Evolutionary conservation across 2,329 filamentous ascomycete genomes (phyloP).

Genomic region (Celoporthe dispersa): DNA sequence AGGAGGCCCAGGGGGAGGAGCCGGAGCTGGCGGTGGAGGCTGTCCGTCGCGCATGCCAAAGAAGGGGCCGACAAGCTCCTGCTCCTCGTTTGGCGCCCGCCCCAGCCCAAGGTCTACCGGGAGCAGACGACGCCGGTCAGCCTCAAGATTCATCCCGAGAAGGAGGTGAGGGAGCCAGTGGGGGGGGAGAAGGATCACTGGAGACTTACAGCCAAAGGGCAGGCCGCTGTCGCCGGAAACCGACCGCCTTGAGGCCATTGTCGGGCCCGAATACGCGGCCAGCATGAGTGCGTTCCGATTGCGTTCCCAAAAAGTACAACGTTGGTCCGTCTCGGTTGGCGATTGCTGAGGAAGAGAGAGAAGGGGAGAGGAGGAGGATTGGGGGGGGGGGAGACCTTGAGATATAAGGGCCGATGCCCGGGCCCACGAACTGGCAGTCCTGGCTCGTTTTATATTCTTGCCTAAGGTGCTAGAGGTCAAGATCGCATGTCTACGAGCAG

Average conservation of each 20-base stretch:
- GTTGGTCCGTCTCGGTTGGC: too few species aligned
- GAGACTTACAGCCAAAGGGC: slow-evolving; percentile 70
- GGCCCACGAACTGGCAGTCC: not conserved
- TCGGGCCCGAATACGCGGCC: slow-evolving; percentile 55
- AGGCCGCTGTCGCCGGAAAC: slow-evolving; percentile 52
- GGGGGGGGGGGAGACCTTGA: not conserved
- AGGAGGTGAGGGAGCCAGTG: not conserved
- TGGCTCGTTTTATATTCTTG: not conserved
- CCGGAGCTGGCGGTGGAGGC: slow-evolving; percentile 5
- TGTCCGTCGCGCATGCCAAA: not conserved
- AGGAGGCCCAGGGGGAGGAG: slow-evolving; percentile 2
- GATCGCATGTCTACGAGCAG: not conserved
- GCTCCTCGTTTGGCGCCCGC: not conserved
- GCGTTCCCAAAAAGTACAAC: too few species aligned
- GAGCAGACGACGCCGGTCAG: slow-evolving; percentile 53
- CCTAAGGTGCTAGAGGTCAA: not conserved
- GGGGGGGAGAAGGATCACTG: not conserved
- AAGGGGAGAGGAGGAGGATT: not conserved
- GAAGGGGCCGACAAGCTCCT: slow-evolving; percentile 6
- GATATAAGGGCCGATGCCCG: not conserved
- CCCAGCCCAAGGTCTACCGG: not conserved
- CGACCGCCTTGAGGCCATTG: slow-evolving; percentile 64
- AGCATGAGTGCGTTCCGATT: slow-evolving; percentile 59
- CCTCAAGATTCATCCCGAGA: not conserved
- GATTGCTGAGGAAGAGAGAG: not conserved